A percentile compares a stretch with the other conserved stretches of the same genome.
phyloP scores from a whole-genome alignment of 116 monocot genomes.

The Dioscorea cayenensis region DNA sequence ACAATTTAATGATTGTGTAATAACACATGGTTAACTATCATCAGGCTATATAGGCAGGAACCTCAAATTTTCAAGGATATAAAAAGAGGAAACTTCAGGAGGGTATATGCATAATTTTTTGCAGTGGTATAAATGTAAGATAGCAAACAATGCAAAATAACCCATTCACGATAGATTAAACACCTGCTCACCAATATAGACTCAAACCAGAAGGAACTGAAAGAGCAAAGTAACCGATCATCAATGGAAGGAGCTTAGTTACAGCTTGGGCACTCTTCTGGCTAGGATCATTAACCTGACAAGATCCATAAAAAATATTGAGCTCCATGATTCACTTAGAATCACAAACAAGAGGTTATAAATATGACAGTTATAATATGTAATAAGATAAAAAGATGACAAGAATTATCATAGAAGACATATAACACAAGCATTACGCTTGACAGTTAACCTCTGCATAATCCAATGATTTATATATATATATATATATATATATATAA shows the following conservation, averaged over 20 bases:
- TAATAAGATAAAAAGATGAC: neutral
- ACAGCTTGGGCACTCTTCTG: constrained; percentile 70
- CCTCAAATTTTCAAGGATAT: no score
- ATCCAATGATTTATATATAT: no score
- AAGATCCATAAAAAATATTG: constrained; percentile 5
- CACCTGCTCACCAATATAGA: constrained; percentile 71
- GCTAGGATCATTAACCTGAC: constrained; percentile 69
- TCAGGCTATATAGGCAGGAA: no score
- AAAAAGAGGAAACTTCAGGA: no score
- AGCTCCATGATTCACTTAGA: neutral
- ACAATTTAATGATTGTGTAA: no score
- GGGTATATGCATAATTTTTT: no score
- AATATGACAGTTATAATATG: neutral
- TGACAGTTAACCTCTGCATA: no score
- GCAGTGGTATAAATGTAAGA: no score
- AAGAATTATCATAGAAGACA: neutral
- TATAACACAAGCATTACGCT: no score
- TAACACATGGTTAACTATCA: no score
- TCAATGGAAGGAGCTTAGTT: constrained; percentile 71
- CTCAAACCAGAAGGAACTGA: constrained; percentile 93
- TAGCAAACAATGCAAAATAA: no score
- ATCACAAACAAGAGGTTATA: neutral
- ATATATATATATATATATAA: no score
- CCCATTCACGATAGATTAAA: neutral
- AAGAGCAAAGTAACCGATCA: constrained; percentile 94